Base-by-base conservation (phyloP, 2,329 filamentous ascomycete genomes). In the Aspergillus oerlinghausenensis region DNA sequence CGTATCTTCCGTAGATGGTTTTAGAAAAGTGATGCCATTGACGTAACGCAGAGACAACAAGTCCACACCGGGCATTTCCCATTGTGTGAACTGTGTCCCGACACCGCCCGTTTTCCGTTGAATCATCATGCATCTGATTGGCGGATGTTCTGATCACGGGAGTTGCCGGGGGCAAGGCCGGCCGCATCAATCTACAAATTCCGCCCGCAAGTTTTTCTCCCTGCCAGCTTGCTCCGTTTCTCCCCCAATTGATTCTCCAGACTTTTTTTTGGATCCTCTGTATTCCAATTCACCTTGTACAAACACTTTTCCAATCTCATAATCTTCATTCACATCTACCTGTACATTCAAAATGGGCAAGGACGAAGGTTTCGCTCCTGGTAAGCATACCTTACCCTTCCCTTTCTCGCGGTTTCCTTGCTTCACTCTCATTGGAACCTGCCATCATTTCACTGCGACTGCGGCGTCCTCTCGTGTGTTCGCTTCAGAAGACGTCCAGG, bases 281-380 rank as follows among this genome's bases (percentile, higher is more conserved):
- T 63, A 57, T 58, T 62, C 62, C 67, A 59, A 69, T 69, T 67
- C 60, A 64, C 60, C 55, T 52, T 66, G 55, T 66, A 68, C 57
- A 62, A 57, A 59, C 51, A 55, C 50, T 55, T 60, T 58, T 56
- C 48, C 54, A 57, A 51, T 52, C 52, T 54, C 55, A 50, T 60
- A 53, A 68, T 62, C 67, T 68, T 19, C 60, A 54, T 70, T 68
- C 66, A 70, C 58, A 55, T 60, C 62, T 59, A 52, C 59, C 56
- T 58, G 63, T 55, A 64, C 55, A 52, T 63, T 68, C 69, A 73
- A 64, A 71, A 72, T 73, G 71, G 69, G 62, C 71, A 80, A 75
- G 71, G 79, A 79, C 73, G 66, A 65, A 70, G 72, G 64, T 70
- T 75, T 73, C 70, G 68, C 72, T 68, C 68, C 74, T 60, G 78